phyloP scores from a whole-genome alignment of 31 red algal genomes.

The Odonthalia washingtoniensis region DNA sequence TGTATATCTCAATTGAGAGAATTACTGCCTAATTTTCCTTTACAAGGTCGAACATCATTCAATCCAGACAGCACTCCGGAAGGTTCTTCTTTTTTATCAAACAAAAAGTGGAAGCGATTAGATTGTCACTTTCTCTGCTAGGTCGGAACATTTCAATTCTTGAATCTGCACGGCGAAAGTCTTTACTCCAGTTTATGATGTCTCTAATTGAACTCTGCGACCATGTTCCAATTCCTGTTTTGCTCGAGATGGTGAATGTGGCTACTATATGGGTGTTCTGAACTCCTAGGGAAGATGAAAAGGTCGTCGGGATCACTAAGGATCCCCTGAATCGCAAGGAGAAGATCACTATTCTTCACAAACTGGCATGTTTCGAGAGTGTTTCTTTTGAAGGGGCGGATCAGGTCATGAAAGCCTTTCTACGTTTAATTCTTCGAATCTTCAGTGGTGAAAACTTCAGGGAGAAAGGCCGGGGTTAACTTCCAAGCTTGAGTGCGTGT shows the following conservation, averaged over 20 bases:
- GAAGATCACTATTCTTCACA: conserved; percentile 84
- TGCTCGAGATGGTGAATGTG: too few relatives aligned
- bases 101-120: conserved; percentile 62
- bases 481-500: conserved; percentile 84
- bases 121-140: conserved; percentile 79
- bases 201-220: conserved; percentile 63
- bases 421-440: conserved; percentile 74
- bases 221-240: background rate
- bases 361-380: conserved; percentile 80
- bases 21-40: conserved; percentile 15
- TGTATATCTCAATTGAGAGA: conserved; percentile 67
- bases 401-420: conserved; percentile 68
- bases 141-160: conserved; percentile 58
- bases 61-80: background rate
- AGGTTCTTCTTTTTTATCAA: background rate
- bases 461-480: conserved; percentile 55
- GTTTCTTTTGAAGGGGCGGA: conserved; percentile 44
- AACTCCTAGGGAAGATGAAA: conserved; percentile 13
- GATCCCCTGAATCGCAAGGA: conserved; percentile 82
- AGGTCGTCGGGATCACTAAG: conserved; percentile 10
- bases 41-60: too few relatives aligned
- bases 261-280: conserved; percentile 77
- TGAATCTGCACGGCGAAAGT: conserved; percentile 49
- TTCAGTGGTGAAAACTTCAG: conserved; percentile 56
- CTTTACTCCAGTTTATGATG: conserved; percentile 68